Base-by-base conservation (phyloP, 1,139 yeast genomes). In the Saccharomyces hybrid region DNA sequence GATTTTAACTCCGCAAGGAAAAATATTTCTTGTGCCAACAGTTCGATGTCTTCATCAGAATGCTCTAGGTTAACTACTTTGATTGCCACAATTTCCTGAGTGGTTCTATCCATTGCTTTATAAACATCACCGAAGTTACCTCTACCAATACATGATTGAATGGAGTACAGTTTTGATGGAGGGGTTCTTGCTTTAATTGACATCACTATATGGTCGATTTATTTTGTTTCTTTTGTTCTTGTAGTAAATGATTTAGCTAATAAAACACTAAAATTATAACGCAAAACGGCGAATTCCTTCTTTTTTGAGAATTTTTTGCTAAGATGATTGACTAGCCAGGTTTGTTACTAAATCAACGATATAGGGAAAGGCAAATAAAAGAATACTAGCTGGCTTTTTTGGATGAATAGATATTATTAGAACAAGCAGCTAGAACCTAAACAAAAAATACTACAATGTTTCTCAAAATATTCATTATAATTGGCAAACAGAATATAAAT, bases 101-200 rank as follows among this genome's bases (percentile, higher is more conserved):
- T 55, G 14, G 55, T 47, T 26, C 57, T 61, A 41, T 64, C 60
- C 5, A 55, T 55, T 52, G 90, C 95, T 62, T 76, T 79, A 67
- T 82, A 89, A 48, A 89, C 96, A 65, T 87, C 91, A 14, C 96
- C 96, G 73, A 88, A 89, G 61, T 86, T 86, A 1, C 96, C 96
- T 57, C 80, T 76, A 0, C 96, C 96, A 42, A 87, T 81, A 63
- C 90, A 83, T 56, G 81, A 78, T 51, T 77, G 68, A 46, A 84
- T 62, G 7, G 70, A 68, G 63, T 76, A 83, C 46, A 68, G 55
- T 29, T 61, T 59, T 1, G 67, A 55, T 14, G 76, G 71, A 16
- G 67, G 64, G 28, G 53, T 41, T 46, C 31, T 26, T 9, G 48
- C 9, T 11, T 11, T 25, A 14, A 46, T 26, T 46, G 28, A 27